Conservation (phyloP, 2,329 filamentous ascomycete genomes). For the Aspergillus brunneoviolaceus region DNA sequence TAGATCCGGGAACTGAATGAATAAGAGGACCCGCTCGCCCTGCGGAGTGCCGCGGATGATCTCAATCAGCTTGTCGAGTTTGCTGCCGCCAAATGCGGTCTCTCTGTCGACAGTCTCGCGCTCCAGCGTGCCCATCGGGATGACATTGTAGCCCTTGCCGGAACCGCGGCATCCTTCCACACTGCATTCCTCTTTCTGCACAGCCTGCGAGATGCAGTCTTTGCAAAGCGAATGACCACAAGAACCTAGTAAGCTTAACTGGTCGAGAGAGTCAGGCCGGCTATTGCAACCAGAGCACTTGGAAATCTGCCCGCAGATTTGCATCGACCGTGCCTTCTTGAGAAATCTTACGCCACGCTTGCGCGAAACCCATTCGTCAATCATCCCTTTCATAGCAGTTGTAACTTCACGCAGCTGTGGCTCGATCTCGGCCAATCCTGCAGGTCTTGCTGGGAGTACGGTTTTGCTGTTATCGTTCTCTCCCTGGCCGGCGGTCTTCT, state of each 20-base stretch:
- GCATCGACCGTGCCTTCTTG: slow-evolving; percentile 20
- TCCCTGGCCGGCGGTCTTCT: background rate
- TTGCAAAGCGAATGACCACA: slow-evolving; percentile 56
- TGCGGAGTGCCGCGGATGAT: slow-evolving; percentile 44
- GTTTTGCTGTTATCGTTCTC: background rate
- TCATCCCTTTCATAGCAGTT: slow-evolving; percentile 19
- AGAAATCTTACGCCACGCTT: slow-evolving; percentile 27
- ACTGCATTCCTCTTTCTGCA: slow-evolving; percentile 37
- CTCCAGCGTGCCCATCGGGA: slow-evolving; percentile 40
- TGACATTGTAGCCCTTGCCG: slow-evolving; percentile 41
- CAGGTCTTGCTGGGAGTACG: slow-evolving; percentile 14
- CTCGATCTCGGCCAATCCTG: slow-evolving; percentile 17
- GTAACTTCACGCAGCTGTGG: slow-evolving; percentile 21
- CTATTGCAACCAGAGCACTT: slow-evolving; percentile 37
- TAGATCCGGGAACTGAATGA: slow-evolving; percentile 54
- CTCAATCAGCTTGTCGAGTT: slow-evolving; percentile 48
- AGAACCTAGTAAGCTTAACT: slow-evolving; percentile 44
- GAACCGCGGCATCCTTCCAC: slow-evolving; percentile 43
- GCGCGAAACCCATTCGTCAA: slow-evolving; percentile 25
- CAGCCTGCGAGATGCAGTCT: slow-evolving; percentile 33
- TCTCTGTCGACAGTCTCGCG: slow-evolving; percentile 25
- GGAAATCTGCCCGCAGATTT: slow-evolving; percentile 13
- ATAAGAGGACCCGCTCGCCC: slow-evolving; percentile 55
- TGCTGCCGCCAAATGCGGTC: slow-evolving; percentile 43
- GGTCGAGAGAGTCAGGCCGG: slow-evolving; percentile 25